phyloP scores from a whole-genome alignment of 1,284 basidiomycete genomes.

The Marasmius tenuissimus region DNA sequence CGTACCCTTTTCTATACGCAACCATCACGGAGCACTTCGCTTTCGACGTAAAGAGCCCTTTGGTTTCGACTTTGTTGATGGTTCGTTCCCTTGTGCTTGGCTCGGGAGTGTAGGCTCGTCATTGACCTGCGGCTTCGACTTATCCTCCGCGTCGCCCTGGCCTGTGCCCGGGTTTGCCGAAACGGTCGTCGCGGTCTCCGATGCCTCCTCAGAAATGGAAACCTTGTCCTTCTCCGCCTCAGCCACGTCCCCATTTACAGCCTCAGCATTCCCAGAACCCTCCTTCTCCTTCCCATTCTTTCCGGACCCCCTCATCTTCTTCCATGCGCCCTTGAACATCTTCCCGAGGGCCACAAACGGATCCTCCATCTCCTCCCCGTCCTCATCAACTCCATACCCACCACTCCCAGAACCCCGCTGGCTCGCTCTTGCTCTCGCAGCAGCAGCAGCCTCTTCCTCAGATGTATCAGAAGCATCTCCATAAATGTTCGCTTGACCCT shows the following conservation, averaged over 20 bases:
- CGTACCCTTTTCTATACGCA: no score
- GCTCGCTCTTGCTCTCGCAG: slow-evolving; percentile 25
- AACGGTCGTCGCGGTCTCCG: neutral
- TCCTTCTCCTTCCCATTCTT: slow-evolving; percentile 3
- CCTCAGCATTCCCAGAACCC: neutral
- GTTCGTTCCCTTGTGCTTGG: no score
- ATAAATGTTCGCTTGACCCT: slow-evolving; percentile 13
- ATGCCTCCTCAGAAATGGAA: neutral
- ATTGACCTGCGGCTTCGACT: no score
- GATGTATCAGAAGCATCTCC: slow-evolving; percentile 32
- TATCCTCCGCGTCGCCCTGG: no score
- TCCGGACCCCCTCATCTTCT: slow-evolving; percentile 26
- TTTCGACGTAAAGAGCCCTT: no score
- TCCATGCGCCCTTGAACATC: slow-evolving; percentile 45
- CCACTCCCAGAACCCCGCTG: neutral
- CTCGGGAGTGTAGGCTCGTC: no score
- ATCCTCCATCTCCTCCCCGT: slow-evolving; percentile 34
- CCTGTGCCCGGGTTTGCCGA: neutral
- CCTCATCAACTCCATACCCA: slow-evolving; percentile 8
- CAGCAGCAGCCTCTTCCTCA: slow-evolving; percentile 27
- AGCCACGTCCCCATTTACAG: neutral
- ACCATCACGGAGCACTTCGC: no score
- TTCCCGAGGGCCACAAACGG: slow-evolving; percentile 45
- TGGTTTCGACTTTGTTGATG: no score
- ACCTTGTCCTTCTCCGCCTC: neutral